Evolutionary conservation across 805 yeast species (phyloP).

Genomic region (Myxozyma sirexii): DNA sequence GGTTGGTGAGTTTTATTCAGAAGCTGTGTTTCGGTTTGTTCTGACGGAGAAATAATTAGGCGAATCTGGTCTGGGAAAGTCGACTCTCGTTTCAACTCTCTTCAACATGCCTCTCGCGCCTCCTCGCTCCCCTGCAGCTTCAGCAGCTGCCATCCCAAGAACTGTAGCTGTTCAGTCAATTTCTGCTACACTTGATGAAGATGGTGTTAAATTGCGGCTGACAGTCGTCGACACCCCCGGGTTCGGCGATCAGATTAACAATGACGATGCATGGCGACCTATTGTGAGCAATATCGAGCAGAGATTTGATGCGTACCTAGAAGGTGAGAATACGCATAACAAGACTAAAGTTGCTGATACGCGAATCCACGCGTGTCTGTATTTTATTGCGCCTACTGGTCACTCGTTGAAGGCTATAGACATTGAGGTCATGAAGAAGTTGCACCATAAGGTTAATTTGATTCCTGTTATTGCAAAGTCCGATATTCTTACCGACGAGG

Average conservation of each 20-base stretch:
- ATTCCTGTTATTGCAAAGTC: constrained; percentile 95
- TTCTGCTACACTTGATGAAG: constrained; percentile 81
- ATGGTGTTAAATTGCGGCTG: constrained; percentile 83
- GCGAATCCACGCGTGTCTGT: constrained; percentile 89
- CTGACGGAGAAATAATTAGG: constrained; percentile 34
- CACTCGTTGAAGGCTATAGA: constrained; percentile 89
- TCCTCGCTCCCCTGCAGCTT: constrained; percentile 8
- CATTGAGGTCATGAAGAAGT: constrained; percentile 80
- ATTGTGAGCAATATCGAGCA: constrained; percentile 84
- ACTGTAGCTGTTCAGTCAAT: constrained; percentile 62
- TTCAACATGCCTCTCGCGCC: constrained; percentile 64
- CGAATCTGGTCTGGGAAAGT: constrained; percentile 88
- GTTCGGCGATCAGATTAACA: constrained; percentile 84
- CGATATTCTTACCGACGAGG: constrained; percentile 88
- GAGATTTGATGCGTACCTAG: constrained; percentile 86
- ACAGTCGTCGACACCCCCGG: constrained; percentile 91
- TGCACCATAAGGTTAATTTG: constrained; percentile 88
- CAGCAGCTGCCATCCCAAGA: constrained; percentile 41
- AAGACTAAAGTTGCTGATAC: constrained; percentile 73
- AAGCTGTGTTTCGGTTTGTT: background rate
- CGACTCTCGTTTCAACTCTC: constrained; percentile 87
- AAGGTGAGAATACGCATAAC: constrained; percentile 81
- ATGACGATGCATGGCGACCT: constrained; percentile 70
- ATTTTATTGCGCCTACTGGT: constrained; percentile 96
- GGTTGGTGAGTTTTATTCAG: constrained; percentile 55